Base-by-base conservation (phyloP, 2,329 filamentous ascomycete species). In the Diaporthe citriasiana region DNA sequence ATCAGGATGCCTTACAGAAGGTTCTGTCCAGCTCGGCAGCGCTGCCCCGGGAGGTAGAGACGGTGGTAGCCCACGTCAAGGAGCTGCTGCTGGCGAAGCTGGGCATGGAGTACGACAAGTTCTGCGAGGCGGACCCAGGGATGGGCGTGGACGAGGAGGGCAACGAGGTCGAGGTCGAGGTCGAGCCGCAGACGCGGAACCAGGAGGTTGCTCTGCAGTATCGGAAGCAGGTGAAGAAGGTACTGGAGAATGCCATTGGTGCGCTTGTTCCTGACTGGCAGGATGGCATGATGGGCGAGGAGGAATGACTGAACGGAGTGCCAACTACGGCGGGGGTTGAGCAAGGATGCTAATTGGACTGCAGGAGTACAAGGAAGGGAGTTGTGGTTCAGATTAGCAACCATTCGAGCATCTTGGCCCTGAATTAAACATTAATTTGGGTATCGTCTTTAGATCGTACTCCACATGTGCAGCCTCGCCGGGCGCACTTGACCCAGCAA, bases 131-230 rank as follows among this genome's bases (percentile, higher is more conserved):
- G 4, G 87, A 89, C n/a, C 75, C 75, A 2, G 70, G 65, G 13
- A 51, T 68, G 19, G 40, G 38, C 71, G 80, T 83, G 9, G 82
- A 83, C 4, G 85, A 85, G 2, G 83, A 82, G 3, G 84, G 83
- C 0, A 82, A 82, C 19, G 79, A 76, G 47, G 66, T 75, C 5
- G 35, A 73, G 7, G 66, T 70, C 13, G 71, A 79, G 19, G 76
- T 84, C 9, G 70, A 72, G 47, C 75, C 80, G 5, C 65, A 71
- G 56, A 88, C 85, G 55, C 76, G 75, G 13, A 88, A 88, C 69
- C 88, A 90, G 80, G 77, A 79, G 57, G 78, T 90, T 55, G 89
- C 87, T 19, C 60, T 85, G 25, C 80, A 83, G n/a, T 90, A 91
- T 77, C 81, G 89, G 33, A 78, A 79, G 38, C 83, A 87, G 76